Conservation (phyloP, 768 basidiomycete species). For the Sporobolomyces roseus region DNA sequence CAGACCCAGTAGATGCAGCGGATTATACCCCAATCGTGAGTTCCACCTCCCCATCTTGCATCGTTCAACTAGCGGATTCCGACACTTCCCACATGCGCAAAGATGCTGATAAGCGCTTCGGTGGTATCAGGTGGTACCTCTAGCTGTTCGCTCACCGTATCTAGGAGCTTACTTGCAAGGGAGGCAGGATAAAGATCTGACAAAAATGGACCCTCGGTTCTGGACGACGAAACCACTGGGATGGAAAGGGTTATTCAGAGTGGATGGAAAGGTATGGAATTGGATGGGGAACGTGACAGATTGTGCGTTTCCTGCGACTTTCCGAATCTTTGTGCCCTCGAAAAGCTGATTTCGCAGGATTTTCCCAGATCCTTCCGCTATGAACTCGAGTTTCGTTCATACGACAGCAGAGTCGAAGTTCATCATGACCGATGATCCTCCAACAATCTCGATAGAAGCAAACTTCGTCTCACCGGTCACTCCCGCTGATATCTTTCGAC, state of each 20-base stretch:
- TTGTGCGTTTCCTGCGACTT: background rate
- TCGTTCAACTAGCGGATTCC: background rate
- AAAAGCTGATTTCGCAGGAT: background rate
- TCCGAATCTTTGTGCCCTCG: background rate
- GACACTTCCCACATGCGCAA: background rate
- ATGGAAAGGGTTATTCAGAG: conserved; percentile 27
- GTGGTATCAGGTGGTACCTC: conserved; percentile 24
- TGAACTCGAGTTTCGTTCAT: conserved; percentile 4
- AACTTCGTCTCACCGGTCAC: conserved; percentile 40
- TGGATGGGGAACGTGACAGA: conserved; percentile 37
- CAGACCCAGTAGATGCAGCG: conserved; percentile 6
- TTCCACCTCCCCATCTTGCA: background rate
- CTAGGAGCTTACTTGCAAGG: conserved; percentile 32
- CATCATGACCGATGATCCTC: conserved; percentile 16
- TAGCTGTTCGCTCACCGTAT: conserved; percentile 31
- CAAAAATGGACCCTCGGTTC: conserved; percentile 24
- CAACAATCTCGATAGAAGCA: conserved; percentile 48
- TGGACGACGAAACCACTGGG: conserved; percentile 33
- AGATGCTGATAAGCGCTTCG: background rate
- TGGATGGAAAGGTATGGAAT: conserved; percentile 27
- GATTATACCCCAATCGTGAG: conserved; percentile 35
- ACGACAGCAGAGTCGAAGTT: conserved; percentile 19
- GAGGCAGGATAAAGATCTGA: conserved; percentile 22
- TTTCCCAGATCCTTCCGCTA: conserved; percentile 13
- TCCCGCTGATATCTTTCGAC: conserved; percentile 38